A percentile compares a stretch with the other conserved stretches of the same genome.
Conservation (phyloP, 257 asterid species). For the Pogostemon cablin region DNA sequence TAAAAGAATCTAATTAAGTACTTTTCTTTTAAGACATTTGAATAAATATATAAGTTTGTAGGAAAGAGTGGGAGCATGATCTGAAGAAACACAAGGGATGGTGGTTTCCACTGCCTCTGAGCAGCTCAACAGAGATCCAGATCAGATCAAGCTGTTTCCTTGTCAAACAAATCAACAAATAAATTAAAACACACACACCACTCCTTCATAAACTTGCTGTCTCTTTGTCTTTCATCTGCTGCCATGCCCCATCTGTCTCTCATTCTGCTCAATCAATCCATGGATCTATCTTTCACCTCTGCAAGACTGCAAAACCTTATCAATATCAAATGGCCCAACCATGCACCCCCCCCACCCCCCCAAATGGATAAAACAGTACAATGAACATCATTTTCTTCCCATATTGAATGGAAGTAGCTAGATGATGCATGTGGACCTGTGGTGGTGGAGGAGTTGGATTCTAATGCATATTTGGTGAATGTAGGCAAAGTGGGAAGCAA, state of each 20-base stretch:
- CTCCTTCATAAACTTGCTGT: constrained; percentile 33
- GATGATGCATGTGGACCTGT: background rate
- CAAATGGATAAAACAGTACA: background rate
- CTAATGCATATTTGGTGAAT: background rate
- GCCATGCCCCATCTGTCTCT: constrained; percentile 47
- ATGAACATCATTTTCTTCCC: background rate
- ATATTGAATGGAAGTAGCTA: background rate
- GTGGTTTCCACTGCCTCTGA: constrained; percentile 54
- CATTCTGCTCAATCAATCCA: background rate
- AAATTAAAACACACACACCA: constrained; percentile 28
- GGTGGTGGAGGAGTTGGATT: background rate
- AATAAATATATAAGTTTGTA: background rate
- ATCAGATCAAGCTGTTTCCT: constrained; percentile 62
- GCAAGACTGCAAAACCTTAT: background rate
- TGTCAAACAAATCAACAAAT: constrained; percentile 20
- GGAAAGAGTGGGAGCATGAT: constrained; percentile 1
- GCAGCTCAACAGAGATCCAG: constrained; percentile 62
- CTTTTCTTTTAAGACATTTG: background rate
- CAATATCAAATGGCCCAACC: background rate
- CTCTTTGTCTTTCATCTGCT: constrained; percentile 45
- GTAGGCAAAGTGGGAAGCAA: constrained; percentile 15
- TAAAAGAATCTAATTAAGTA: constrained; percentile 13
- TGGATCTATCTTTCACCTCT: background rate
- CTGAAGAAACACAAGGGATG: constrained; percentile 38
- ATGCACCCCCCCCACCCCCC: background rate